A percentile compares a stretch with the other conserved stretches of the same genome.
These are phyloP conservation scores for Globisporangium uncinulatum DNA, from an alignment of 352 stramenopile genomes.

Conservation along the genomic window DNA sequence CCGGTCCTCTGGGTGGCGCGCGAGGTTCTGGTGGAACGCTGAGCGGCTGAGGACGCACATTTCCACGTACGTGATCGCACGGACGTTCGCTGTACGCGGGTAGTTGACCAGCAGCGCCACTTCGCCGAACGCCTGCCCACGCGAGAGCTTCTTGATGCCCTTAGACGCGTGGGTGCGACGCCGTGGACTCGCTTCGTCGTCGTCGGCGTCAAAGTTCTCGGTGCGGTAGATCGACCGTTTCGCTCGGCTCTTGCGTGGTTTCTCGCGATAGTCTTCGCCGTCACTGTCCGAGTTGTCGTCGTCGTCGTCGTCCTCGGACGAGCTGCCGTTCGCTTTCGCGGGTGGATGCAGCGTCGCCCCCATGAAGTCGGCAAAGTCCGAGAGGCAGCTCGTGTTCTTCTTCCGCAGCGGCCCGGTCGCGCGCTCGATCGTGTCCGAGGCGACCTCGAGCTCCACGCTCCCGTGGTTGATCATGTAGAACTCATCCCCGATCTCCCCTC, in stretches of 20 bases:
- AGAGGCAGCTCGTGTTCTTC: background rate
- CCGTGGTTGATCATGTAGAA: slow-evolving; percentile 67
- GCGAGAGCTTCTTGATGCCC: slow-evolving; percentile 7
- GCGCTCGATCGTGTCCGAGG: slow-evolving; percentile 13
- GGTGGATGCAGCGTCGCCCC: background rate
- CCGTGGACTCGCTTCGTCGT: background rate
- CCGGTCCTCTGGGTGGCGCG: slow-evolving; percentile 23
- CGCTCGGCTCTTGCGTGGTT: background rate
- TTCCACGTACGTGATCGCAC: slow-evolving; percentile 31
- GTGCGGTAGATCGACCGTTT: slow-evolving; percentile 1
- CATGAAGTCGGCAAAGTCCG: background rate
- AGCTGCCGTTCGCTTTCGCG: background rate
- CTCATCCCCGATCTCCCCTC: slow-evolving; percentile 41
- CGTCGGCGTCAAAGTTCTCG: slow-evolving; percentile 4
- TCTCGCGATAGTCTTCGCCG: background rate
- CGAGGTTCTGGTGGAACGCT: slow-evolving; percentile 26
- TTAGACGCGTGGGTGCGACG: background rate
- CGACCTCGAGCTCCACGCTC: slow-evolving; percentile 27
- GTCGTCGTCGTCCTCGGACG: background rate
- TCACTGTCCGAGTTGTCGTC: background rate
- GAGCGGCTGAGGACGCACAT: slow-evolving; percentile 28
- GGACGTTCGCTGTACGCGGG: slow-evolving; percentile 24
- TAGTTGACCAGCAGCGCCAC: slow-evolving; percentile 43
- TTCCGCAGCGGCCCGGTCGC: background rate
- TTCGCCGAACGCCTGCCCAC: slow-evolving; percentile 37